Conservation (phyloP, 2,329 filamentous ascomycete genomes). For the Fusarium phyllophilum region DNA sequence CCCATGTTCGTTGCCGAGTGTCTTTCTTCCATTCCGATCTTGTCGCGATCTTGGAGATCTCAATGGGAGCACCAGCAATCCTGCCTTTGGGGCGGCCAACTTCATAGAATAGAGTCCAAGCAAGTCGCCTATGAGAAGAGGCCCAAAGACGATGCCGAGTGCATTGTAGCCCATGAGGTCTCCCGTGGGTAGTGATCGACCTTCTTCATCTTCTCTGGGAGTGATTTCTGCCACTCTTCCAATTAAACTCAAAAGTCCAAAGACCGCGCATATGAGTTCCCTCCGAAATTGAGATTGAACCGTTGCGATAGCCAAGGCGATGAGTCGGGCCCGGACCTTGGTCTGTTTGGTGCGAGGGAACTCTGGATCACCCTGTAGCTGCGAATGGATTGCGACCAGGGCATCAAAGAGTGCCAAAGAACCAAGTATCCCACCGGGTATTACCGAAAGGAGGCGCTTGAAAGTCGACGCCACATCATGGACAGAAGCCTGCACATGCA, state of each 20-base stretch:
- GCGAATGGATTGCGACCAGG: constrained; percentile 68
- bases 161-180: constrained; percentile 73
- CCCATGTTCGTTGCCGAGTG: constrained; percentile 3
- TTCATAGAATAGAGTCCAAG: constrained; percentile 63
- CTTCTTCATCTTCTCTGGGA: constrained; percentile 61
- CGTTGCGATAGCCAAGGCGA: constrained; percentile 70
- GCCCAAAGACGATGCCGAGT: constrained; percentile 72
- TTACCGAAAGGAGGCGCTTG: constrained; percentile 69
- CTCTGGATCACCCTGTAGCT: constrained; percentile 63
- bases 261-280: constrained; percentile 73
- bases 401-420: constrained; percentile 70
- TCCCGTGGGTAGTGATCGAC: constrained; percentile 62
- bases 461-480: constrained; percentile 76
- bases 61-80: constrained; percentile 55
- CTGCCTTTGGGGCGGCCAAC: constrained; percentile 53
- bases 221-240: constrained; percentile 66
- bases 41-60: constrained; percentile 54
- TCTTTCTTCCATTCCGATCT: constrained; percentile 38
- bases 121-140: constrained; percentile 68
- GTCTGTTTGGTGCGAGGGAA: constrained; percentile 63
- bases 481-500: constrained; percentile 66
- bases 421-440: constrained; percentile 74
- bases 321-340: constrained; percentile 70
- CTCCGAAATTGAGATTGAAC: constrained; percentile 69
- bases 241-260: constrained; percentile 71